Evolutionary conservation across 805 yeast species (phyloP).

Genomic region (Zygosaccharomyces bisporus): DNA sequence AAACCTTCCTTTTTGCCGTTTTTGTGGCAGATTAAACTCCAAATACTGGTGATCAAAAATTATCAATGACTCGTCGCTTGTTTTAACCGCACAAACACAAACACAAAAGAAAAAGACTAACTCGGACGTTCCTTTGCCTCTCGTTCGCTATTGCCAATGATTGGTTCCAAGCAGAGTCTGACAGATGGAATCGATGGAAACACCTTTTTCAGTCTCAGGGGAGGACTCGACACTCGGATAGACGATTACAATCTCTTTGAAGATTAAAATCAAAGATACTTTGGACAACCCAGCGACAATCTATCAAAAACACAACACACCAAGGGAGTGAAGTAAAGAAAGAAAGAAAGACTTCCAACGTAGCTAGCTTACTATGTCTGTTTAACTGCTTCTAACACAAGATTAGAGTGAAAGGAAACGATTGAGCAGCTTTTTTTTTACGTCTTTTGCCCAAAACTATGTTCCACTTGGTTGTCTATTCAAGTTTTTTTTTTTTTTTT

Average conservation of each 20-base stretch:
- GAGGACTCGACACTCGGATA: background rate
- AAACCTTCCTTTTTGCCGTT: background rate
- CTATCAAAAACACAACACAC: background rate
- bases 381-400: background rate
- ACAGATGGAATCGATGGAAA: background rate
- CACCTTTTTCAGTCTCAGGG: background rate
- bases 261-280: background rate
- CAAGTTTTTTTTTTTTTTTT: constrained; percentile 3
- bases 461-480: background rate
- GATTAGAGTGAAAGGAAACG: background rate
- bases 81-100: background rate
- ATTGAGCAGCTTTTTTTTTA: background rate
- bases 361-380: background rate
- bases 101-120: background rate
- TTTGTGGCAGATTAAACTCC: background rate
- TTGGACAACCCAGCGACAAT: background rate
- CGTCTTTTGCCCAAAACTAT: background rate
- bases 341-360: background rate
- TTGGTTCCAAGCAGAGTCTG: background rate
- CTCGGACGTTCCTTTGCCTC: background rate
- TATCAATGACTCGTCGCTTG: background rate
- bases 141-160: background rate
- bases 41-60: background rate
- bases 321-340: background rate
- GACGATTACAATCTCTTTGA: background rate